phyloP scores from a whole-genome alignment of 2,329 filamentous ascomycete species.

The Hypomyces rosellus region DNA sequence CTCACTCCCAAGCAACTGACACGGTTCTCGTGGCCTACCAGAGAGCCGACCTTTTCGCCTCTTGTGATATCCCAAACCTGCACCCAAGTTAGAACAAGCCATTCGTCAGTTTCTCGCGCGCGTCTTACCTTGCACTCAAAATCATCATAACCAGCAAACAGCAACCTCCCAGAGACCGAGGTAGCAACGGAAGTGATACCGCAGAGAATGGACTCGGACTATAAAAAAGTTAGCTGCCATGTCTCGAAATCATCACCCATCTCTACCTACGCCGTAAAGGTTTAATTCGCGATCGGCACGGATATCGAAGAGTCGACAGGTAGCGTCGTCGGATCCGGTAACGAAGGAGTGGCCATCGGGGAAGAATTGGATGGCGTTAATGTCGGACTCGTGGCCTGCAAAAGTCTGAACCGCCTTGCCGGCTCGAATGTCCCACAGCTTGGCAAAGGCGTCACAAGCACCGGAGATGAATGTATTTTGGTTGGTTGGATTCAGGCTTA shows the following conservation, averaged over 20 bases:
- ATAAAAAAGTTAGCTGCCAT: constrained; percentile 15
- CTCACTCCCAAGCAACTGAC: constrained; percentile 98
- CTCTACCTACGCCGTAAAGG: constrained; percentile 56
- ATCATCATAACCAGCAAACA: constrained; percentile 97
- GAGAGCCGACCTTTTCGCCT: constrained; percentile 91
- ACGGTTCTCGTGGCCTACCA: constrained; percentile 96
- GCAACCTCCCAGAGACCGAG: constrained; percentile 87
- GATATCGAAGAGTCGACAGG: constrained; percentile 95
- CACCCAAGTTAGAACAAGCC: constrained; percentile 11
- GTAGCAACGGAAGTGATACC: constrained; percentile 98
- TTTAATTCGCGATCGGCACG: constrained; percentile 79
- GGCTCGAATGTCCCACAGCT: constrained; percentile 97
- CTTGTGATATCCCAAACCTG: constrained; percentile 97
- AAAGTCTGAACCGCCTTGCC: constrained; percentile 99
- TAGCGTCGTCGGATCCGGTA: constrained; percentile 94
- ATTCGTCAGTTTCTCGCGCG: not conserved
- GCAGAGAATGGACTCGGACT: constrained; percentile 96
- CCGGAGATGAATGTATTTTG: constrained; percentile 99
- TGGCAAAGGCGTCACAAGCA: constrained; percentile 96
- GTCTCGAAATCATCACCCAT: not conserved
- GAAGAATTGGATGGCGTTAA: constrained; percentile 99
- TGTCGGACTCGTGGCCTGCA: constrained; percentile 95
- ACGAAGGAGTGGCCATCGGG: constrained; percentile 98
- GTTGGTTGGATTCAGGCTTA: constrained; percentile 98
- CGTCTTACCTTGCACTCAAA: constrained; percentile 94